These are phyloP conservation scores for Jatropha podagrica DNA, from an alignment of 441 rosid species.

Conservation along the genomic window DNA sequence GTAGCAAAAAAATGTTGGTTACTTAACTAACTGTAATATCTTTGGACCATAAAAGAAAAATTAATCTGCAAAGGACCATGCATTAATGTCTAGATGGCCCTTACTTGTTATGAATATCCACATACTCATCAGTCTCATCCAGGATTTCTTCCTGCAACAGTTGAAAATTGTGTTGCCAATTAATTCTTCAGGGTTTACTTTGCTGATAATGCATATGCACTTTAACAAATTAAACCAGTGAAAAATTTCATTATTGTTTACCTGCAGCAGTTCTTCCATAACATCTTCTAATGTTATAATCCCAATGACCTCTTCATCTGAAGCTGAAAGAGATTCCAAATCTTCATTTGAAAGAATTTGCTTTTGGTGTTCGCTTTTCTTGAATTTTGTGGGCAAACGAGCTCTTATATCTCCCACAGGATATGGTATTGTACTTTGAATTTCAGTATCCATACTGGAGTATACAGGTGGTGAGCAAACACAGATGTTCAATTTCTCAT, in stretches of 20 bases:
- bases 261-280: slow-evolving; percentile 87
- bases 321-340: slow-evolving; percentile 33
- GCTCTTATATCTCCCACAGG: slow-evolving; percentile 7
- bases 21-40: background rate
- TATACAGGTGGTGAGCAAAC: slow-evolving; percentile 30
- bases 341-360: slow-evolving; percentile 26
- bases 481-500: slow-evolving; percentile 24
- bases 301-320: slow-evolving; percentile 60
- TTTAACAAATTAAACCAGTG: background rate
- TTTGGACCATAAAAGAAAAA: background rate
- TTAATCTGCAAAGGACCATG: too few relatives aligned
- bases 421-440: slow-evolving; percentile 26
- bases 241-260: slow-evolving; percentile 11
- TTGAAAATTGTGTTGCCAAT: background rate
- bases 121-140: slow-evolving; percentile 76
- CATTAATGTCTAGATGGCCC: background rate
- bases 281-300: slow-evolving; percentile 91
- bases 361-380: slow-evolving; percentile 23
- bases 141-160: slow-evolving; percentile 67
- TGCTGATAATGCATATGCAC: background rate
- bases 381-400: slow-evolving; percentile 9
- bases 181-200: background rate
- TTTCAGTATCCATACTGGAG: slow-evolving; percentile 18
- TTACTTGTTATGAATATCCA: slow-evolving; percentile 61
- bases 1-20: background rate